A percentile compares a stretch with the other conserved stretches of the same genome.
These are phyloP conservation scores for Symbiodinium pilosum DNA, from an alignment of 73 alveolate genomes.

Conservation along the genomic window DNA sequence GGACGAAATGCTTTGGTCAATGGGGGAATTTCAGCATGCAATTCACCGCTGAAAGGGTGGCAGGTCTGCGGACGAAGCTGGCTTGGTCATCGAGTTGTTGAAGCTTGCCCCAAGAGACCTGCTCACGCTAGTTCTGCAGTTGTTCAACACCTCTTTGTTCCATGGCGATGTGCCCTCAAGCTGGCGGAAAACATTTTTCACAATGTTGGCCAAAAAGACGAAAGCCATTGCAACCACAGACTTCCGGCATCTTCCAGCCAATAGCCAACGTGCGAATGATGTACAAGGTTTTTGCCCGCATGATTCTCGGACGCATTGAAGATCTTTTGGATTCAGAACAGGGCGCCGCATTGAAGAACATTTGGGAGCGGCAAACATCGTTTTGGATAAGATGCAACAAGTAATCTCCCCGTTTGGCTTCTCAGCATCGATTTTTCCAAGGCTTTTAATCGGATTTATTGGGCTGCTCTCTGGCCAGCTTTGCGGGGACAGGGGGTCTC, in stretches of 20 bases:
- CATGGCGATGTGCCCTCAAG: background rate
- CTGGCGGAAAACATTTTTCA: background rate
- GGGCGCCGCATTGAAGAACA: background rate
- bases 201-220: background rate
- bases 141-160: background rate
- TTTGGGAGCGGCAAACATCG: background rate
- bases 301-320: background rate
- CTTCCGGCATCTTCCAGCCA: no score
- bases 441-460: background rate
- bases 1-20: no score
- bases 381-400: background rate
- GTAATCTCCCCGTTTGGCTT: background rate
- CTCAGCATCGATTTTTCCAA: background rate
- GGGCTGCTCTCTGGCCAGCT: background rate
- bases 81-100: background rate
- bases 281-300: background rate
- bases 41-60: background rate
- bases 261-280: background rate
- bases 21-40: background rate
- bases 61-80: no score
- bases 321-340: background rate
- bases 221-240: no score
- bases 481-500: background rate
- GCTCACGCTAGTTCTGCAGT: background rate
- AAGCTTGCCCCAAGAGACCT: background rate